Base-by-base conservation (phyloP, 2,329 filamentous ascomycete genomes). In the Botrytis pseudocinerea region DNA sequence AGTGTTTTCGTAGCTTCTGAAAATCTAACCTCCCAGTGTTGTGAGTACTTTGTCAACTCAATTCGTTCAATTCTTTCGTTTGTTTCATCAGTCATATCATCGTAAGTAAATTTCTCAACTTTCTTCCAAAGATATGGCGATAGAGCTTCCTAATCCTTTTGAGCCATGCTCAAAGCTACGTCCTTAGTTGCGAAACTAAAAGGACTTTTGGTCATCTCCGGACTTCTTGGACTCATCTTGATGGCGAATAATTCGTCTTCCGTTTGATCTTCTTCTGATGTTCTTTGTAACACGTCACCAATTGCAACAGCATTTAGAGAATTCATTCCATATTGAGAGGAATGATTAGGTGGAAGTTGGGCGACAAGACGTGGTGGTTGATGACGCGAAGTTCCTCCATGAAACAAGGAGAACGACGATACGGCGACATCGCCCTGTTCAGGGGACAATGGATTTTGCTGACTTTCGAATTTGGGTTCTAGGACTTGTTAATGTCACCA, bases 181-280 rank as follows among this genome's bases (percentile, higher is more conserved):
- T 81, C 79, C 71, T 77, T 78, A 6, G 75, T 76, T 40, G 79
- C 73, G 63, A 88, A 83, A 77, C 87, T 89, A 80, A 97, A 98
- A 0, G 94, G 94, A 79, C 93, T 95, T 78, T 90, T 93, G 70
- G 90, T 90, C 85, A 96, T 94, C 77, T 97, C 94, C 0, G 94
- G 94, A 78, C 93, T 95, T 69, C 94, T 87, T 1, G 94, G 94
- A 79, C 93, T 95, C 83, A 97, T 89, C 1, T 93, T 94, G 70
- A 97, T 87, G 0, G 94, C 94, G 80, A 98, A 98, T 3, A 97
- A 85, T 59, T 93, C 95, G 73, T 97, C 94, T 76, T 94, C 92
- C 0, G 87, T 88, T 59, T 91, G 89, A 73, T 76, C 54, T 73
- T 83, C 81, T 74, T 82, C 81, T 10, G 25, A 42, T 32, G 9